phyloP scores from a whole-genome alignment of 192 early-diverging fungal genomes.

The Entophlyctis luteolus region DNA sequence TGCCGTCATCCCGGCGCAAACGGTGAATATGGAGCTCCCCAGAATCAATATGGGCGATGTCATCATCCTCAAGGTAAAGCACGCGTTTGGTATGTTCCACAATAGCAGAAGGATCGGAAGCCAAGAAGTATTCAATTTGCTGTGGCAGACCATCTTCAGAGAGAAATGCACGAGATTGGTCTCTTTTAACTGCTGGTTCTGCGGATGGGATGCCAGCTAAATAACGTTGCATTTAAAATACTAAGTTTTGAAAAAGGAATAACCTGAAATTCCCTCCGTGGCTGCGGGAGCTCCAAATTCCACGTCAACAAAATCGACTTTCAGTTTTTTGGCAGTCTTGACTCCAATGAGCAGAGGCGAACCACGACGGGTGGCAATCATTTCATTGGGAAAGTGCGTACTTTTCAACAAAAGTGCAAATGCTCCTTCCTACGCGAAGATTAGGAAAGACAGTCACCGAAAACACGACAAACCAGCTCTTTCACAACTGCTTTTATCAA shows the following conservation, averaged over 20 bases:
- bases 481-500: constrained; percentile 95
- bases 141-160: constrained; percentile 89
- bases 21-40: constrained; percentile 96
- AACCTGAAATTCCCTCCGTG: too few relatives aligned
- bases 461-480: constrained; percentile 81
- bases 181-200: constrained; percentile 68
- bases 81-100: constrained; percentile 99
- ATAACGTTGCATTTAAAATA: too few relatives aligned
- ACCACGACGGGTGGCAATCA: constrained; percentile 93
- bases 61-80: constrained; percentile 96
- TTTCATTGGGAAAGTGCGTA: constrained; percentile 88
- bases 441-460: neutral
- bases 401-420: constrained; percentile 97
- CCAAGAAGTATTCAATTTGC: constrained; percentile 97
- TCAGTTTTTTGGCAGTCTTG: constrained; percentile 93
- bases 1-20: constrained; percentile 86
- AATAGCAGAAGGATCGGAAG: constrained; percentile 95
- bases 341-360: constrained; percentile 97
- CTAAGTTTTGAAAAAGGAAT: neutral
- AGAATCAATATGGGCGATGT: constrained; percentile 87
- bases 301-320: constrained; percentile 98
- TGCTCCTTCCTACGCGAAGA: constrained; percentile 87
- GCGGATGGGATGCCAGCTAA: constrained; percentile 3
- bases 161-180: constrained; percentile 91
- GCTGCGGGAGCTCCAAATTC: constrained; percentile 60